Evolutionary conservation across 2,329 filamentous ascomycete species (phyloP).

Genomic region (Fusarium goolgardi): DNA sequence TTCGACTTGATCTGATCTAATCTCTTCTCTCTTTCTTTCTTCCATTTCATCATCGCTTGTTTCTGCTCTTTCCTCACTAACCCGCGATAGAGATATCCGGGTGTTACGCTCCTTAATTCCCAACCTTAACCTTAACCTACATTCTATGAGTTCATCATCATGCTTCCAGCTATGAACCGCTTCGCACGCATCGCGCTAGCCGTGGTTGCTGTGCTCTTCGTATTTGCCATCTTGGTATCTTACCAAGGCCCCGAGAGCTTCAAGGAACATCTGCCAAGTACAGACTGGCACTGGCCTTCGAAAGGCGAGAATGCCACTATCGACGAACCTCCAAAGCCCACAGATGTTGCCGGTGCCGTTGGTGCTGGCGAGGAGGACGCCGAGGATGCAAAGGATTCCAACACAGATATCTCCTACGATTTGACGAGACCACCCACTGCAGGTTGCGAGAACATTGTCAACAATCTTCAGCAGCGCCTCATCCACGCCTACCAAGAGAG

Average conservation of each 20-base stretch:
- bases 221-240: constrained; percentile 38
- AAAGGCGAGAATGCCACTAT: constrained; percentile 24
- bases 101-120: constrained; percentile 31
- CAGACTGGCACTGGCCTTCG: constrained; percentile 41
- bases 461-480: constrained; percentile 45
- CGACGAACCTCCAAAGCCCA: constrained; percentile 20
- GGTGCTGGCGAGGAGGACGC: constrained; percentile 36
- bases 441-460: constrained; percentile 45
- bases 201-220: constrained; percentile 41
- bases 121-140: constrained; percentile 1
- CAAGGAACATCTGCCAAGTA: constrained; percentile 28
- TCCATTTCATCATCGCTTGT: constrained; percentile 13
- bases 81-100: constrained; percentile 34
- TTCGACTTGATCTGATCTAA: constrained; percentile 5
- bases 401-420: constrained; percentile 43
- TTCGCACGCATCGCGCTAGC: constrained; percentile 43
- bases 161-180: constrained; percentile 39
- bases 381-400: constrained; percentile 27
- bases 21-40: neutral
- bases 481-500: constrained; percentile 44
- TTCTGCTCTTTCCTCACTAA: constrained; percentile 10
- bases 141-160: constrained; percentile 34
- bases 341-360: constrained; percentile 21
- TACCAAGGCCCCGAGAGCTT: constrained; percentile 38
- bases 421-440: constrained; percentile 32